These are phyloP conservation scores for Suillus alpinus DNA, from an alignment of 768 basidiomycete species.

Conservation along the genomic window DNA sequence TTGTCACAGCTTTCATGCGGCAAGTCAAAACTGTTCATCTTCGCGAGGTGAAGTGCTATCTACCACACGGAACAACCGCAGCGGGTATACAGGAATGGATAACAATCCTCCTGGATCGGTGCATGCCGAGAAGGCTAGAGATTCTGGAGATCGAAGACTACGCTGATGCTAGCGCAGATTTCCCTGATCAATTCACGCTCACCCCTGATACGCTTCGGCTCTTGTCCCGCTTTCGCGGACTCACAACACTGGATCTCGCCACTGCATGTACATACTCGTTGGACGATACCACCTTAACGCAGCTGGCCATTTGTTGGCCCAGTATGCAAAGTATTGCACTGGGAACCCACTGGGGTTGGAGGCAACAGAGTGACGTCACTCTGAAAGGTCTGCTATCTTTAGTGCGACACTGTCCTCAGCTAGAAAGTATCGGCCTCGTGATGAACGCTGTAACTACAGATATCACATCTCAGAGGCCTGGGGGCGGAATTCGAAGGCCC, in stretches of 20 bases:
- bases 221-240: conserved; percentile 2
- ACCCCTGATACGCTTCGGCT: conserved; percentile 1
- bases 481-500: not conserved
- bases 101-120: not conserved
- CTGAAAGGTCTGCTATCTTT: conserved; percentile 7
- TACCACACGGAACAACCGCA: conserved; percentile 1
- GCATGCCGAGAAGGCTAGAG: not conserved
- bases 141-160: conserved; percentile 4
- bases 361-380: conserved; percentile 1
- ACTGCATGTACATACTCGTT: conserved; percentile 3
- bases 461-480: conserved; percentile 4
- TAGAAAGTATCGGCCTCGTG: conserved; percentile 3
- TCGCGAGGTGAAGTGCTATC: conserved; percentile 1
- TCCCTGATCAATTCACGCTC: not conserved
- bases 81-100: not conserved
- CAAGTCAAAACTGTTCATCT: not conserved
- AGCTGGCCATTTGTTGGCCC: conserved; percentile 8
- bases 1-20: conserved; percentile 1
- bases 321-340: conserved; percentile 1
- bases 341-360: conserved; percentile 5
- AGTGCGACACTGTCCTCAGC: conserved; percentile 3
- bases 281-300: conserved; percentile 6
- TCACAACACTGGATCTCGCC: conserved; percentile 1
- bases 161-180: not conserved
- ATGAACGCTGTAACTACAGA: conserved; percentile 2